A percentile compares a stretch with the other conserved stretches of the same genome.
These are phyloP conservation scores for Linum trigynum DNA, from an alignment of 345 rosid species.

Conservation along the genomic window DNA sequence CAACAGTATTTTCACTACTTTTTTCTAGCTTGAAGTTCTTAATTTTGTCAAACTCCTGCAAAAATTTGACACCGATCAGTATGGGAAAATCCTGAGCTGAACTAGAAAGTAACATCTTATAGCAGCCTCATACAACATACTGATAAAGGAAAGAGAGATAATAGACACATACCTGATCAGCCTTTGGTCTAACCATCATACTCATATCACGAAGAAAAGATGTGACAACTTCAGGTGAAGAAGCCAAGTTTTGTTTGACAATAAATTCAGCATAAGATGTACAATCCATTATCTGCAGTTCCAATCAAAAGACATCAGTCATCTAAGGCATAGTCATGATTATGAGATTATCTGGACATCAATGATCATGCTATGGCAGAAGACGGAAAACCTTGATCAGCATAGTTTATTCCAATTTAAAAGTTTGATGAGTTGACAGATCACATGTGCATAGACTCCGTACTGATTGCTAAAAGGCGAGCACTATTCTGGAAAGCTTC, in stretches of 20 bases:
- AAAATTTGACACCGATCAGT: conserved; percentile 12
- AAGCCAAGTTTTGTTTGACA: conserved; percentile 65
- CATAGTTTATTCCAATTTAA: not conserved
- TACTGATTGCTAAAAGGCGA: too few relatives aligned
- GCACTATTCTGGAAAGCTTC: not conserved
- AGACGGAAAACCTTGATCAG: too few relatives aligned
- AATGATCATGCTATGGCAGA: too few relatives aligned
- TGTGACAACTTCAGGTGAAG: conserved; percentile 64
- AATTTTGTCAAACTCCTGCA: conserved; percentile 62
- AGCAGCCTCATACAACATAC: not conserved
- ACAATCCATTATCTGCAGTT: conserved; percentile 58
- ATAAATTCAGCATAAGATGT: conserved; percentile 69
- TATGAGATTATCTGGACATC: not conserved
- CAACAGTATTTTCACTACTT: conserved; percentile 39
- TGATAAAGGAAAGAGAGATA: conserved; percentile 7
- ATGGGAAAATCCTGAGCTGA: not conserved
- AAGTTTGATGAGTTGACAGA: too few relatives aligned
- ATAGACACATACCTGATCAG: conserved; percentile 51
- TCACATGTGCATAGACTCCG: not conserved
- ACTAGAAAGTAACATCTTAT: conserved; percentile 5
- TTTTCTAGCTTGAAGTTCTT: conserved; percentile 53
- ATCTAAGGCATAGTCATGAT: not conserved
- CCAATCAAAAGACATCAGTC: conserved; percentile 5
- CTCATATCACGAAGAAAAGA: conserved; percentile 82
- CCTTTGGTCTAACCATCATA: conserved; percentile 57